phyloP scores from a whole-genome alignment of 1,284 basidiomycete genomes.

The Moesziomyces parantarcticus region DNA sequence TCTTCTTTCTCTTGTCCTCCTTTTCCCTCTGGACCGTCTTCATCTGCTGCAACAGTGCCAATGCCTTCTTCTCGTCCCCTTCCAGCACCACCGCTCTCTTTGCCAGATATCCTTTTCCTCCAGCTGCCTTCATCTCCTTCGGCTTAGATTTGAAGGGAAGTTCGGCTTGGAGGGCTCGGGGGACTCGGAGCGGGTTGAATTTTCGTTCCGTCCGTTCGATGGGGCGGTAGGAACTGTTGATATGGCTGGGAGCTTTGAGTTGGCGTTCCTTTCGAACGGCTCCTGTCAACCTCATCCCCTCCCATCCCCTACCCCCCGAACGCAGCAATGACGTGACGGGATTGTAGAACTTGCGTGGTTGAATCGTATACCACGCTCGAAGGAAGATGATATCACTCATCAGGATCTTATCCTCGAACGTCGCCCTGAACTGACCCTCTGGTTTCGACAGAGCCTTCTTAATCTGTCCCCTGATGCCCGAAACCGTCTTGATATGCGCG shows the following conservation, averaged over 20 bases:
- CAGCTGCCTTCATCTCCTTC: slow-evolving; percentile 76
- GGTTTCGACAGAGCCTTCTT: slow-evolving; percentile 95
- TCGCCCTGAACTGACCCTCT: slow-evolving; percentile 92
- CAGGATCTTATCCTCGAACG: slow-evolving; percentile 97
- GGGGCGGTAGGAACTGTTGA: slow-evolving; percentile 87
- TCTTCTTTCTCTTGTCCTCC: slow-evolving; percentile 77
- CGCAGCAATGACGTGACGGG: slow-evolving; percentile 88
- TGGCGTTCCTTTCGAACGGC: slow-evolving; percentile 86
- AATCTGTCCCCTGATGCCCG: slow-evolving; percentile 93
- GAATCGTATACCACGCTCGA: slow-evolving; percentile 94
- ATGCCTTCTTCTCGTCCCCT: slow-evolving; percentile 90
- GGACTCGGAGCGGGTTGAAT: slow-evolving; percentile 90
- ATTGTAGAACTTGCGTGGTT: slow-evolving; percentile 95
- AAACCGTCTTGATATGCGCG: slow-evolving; percentile 92
- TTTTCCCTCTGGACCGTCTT: slow-evolving; percentile 91
- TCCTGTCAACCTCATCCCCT: slow-evolving; percentile 94
- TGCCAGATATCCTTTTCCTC: slow-evolving; percentile 72
- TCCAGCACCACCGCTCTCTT: slow-evolving; percentile 85
- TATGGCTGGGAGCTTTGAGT: slow-evolving; percentile 80
- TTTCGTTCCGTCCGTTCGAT: slow-evolving; percentile 77
- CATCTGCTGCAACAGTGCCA: slow-evolving; percentile 94
- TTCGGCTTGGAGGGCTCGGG: slow-evolving; percentile 86
- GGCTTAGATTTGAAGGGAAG: slow-evolving; percentile 94
- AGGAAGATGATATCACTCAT: slow-evolving; percentile 97
- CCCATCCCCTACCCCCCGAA: slow-evolving; percentile 61